phyloP scores from a whole-genome alignment of 2,329 filamentous ascomycete genomes.

The Cercospora beticola region DNA sequence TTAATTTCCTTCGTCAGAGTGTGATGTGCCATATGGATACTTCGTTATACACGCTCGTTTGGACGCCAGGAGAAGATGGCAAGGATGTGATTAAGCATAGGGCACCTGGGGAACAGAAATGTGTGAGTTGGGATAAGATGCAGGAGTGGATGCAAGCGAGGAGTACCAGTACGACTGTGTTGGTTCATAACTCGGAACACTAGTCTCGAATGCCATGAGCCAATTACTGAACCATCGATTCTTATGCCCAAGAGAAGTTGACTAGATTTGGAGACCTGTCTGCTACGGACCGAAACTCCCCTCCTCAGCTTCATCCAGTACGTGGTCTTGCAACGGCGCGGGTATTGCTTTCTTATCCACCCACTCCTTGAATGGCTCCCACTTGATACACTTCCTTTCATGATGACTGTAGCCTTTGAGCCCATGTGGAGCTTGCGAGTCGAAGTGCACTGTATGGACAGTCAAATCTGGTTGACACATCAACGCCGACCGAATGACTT shows the following conservation, averaged over 20 bases:
- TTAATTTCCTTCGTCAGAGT: constrained; percentile 17
- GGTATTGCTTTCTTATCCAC: constrained; percentile 12
- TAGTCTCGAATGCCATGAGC: not conserved
- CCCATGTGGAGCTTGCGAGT: constrained; percentile 6
- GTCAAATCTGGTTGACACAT: constrained; percentile 21
- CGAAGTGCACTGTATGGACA: constrained; percentile 13
- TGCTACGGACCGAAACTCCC: constrained; percentile 6
- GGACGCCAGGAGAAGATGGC: constrained; percentile 12
- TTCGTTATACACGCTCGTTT: constrained; percentile 16
- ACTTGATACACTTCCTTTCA: constrained; percentile 13
- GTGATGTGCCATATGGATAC: constrained; percentile 22
- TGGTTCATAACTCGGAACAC: not conserved
- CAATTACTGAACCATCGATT: not conserved
- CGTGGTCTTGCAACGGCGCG: constrained; percentile 9
- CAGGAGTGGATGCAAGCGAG: constrained; percentile 17
- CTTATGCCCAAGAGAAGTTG: not conserved
- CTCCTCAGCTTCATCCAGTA: not conserved
- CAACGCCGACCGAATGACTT: constrained; percentile 13
- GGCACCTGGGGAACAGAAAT: constrained; percentile 12
- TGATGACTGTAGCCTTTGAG: constrained; percentile 12
- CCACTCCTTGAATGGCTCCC: constrained; percentile 15
- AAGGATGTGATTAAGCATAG: constrained; percentile 11
- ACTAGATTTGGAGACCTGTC: not conserved
- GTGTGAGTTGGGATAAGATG: constrained; percentile 18
- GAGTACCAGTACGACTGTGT: constrained; percentile 11